Percentiles rank a stretch among this genome's conserved stretches.
phyloP scores from a whole-genome alignment of 2,329 filamentous ascomycete genomes.

The Alternaria viburni region DNA sequence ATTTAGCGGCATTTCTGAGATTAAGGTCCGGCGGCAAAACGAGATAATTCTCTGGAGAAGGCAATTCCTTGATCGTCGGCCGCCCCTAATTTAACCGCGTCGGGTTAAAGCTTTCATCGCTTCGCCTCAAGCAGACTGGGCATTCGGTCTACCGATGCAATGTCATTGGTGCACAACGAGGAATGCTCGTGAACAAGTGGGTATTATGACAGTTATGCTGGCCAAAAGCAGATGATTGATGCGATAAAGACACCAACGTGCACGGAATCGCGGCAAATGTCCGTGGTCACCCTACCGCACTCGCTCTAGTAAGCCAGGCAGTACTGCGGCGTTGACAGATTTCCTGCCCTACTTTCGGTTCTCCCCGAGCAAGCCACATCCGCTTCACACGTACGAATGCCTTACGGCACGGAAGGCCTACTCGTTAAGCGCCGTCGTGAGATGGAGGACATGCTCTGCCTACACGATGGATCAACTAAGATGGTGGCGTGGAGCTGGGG shows the following conservation, averaged over 20 bases:
- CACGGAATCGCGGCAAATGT: constrained; percentile 20
- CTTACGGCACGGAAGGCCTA: constrained; percentile 41
- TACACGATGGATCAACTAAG: constrained; percentile 31
- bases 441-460: constrained; percentile 30
- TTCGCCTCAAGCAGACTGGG: constrained; percentile 13
- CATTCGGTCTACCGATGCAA: constrained; percentile 6
- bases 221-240: constrained; percentile 6
- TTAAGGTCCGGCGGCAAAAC: constrained; percentile 34
- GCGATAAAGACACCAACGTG: constrained; percentile 20
- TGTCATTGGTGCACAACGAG: constrained; percentile 19
- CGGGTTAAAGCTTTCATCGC: constrained; percentile 15
- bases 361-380: constrained; percentile 40
- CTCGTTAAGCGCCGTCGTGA: constrained; percentile 37
- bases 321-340: constrained; percentile 29
- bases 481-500: constrained; percentile 36
- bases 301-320: constrained; percentile 28
- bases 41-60: constrained; percentile 22
- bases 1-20: constrained; percentile 30
- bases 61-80: constrained; percentile 9
- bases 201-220: constrained; percentile 17
- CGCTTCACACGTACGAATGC: constrained; percentile 31
- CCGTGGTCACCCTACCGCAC: constrained; percentile 12
- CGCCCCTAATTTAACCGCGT: constrained; percentile 30
- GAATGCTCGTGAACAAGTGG: constrained; percentile 4
- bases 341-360: constrained; percentile 24